Evolutionary conservation across 2,329 filamentous ascomycete genomes (phyloP).

Genomic region (Colletotrichum sansevieriae): DNA sequence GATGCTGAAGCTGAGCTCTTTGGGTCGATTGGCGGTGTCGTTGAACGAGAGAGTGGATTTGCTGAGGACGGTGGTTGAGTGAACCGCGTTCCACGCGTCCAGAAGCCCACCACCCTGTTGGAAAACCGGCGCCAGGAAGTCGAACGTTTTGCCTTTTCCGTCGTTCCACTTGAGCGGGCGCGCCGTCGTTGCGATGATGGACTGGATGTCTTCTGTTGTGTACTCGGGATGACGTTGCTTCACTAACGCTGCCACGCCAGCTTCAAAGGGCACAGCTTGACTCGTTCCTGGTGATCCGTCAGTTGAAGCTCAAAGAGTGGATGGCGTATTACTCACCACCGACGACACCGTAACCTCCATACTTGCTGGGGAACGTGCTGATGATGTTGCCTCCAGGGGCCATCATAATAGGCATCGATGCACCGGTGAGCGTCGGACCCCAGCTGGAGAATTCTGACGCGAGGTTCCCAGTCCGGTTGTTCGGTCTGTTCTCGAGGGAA

Average conservation of each 20-base stretch:
- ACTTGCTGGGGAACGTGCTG: conserved; percentile 50
- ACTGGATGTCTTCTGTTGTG: conserved; percentile 42
- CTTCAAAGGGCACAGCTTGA: conserved; percentile 58
- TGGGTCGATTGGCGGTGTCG: conserved; percentile 53
- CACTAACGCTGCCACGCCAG: conserved; percentile 52
- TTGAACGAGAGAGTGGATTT: conserved; percentile 54
- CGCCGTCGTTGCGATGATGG: conserved; percentile 45
- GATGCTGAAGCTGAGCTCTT: conserved; percentile 50
- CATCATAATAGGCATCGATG: conserved; percentile 55
- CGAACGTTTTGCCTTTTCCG: background rate
- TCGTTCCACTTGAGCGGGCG: conserved; percentile 44
- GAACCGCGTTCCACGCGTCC: conserved; percentile 52
- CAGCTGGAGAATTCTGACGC: conserved; percentile 50
- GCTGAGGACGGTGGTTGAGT: conserved; percentile 50
- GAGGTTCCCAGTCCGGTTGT: conserved; percentile 12
- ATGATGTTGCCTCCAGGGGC: conserved; percentile 57
- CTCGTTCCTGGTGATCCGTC: conserved; percentile 54
- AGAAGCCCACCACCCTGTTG: conserved; percentile 56
- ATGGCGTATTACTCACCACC: conserved; percentile 36
- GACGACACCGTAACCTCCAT: conserved; percentile 54
- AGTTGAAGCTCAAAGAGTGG: background rate
- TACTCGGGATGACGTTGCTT: conserved; percentile 41
- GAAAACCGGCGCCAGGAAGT: conserved; percentile 48
- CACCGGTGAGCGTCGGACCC: conserved; percentile 57
- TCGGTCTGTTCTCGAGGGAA: background rate